Conservation (phyloP, 169 alveolate genomes). For the Plasmodium vivax region DNA sequence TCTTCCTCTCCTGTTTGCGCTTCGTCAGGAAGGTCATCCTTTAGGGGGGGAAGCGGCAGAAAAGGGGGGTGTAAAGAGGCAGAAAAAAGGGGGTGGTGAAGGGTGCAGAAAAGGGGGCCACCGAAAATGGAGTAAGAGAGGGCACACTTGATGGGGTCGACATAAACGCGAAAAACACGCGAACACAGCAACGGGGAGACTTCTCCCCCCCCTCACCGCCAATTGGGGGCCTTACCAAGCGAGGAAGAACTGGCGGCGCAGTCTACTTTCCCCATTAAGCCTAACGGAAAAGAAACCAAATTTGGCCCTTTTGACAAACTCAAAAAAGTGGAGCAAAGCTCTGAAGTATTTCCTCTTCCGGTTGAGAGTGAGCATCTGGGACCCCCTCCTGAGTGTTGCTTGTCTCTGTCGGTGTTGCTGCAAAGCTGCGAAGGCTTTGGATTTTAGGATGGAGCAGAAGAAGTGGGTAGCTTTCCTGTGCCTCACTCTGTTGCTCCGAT, state of each 20-base stretch:
- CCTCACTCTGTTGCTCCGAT: slow-evolving; percentile 9
- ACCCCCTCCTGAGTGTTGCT: background rate
- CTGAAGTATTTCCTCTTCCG: slow-evolving; percentile 12
- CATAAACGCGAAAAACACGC: background rate
- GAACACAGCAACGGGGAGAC: background rate
- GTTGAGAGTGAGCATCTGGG: background rate
- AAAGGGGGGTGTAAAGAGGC: too few species aligned
- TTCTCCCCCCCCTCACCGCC: background rate
- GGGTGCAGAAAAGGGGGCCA: background rate
- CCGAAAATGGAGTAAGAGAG: background rate
- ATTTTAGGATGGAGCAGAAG: background rate
- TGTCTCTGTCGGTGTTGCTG: background rate
- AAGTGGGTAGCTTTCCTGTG: slow-evolving; percentile 21
- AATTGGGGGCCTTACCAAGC: background rate
- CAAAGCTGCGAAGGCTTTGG: background rate
- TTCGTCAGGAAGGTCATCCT: background rate
- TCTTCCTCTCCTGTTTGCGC: slow-evolving; percentile 16
- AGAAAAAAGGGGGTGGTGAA: background rate
- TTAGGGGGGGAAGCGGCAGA: background rate
- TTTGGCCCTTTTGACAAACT: slow-evolving; percentile 23
- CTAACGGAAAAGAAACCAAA: background rate
- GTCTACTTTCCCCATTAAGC: background rate
- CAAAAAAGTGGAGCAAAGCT: slow-evolving; percentile 20
- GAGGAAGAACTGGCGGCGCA: background rate
- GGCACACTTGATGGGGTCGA: too few species aligned